A percentile compares a stretch with the other conserved stretches of the same genome.
These are phyloP conservation scores for Mentha longifolia DNA, from an alignment of 257 asterid genomes.

Conservation along the genomic window DNA sequence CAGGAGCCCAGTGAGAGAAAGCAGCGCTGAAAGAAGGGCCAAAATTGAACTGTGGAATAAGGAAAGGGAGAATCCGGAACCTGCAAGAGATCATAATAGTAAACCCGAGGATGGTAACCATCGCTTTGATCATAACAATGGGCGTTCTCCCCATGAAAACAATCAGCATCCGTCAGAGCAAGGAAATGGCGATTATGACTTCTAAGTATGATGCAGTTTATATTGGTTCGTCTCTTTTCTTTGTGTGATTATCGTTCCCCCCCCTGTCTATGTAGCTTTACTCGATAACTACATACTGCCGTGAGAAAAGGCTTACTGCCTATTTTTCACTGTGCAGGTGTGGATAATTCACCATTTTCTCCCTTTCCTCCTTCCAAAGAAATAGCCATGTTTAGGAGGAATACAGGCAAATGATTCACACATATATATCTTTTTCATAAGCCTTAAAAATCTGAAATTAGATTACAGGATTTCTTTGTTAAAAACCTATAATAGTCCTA, in stretches of 20 bases:
- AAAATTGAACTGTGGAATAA: conserved; percentile 82
- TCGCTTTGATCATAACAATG: conserved; percentile 40
- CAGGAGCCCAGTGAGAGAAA: conserved; percentile 70
- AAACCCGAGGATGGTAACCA: conserved; percentile 43
- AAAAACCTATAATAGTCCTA: conserved; percentile 20
- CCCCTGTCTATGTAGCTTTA: conserved; percentile 24
- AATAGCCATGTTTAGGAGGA: conserved; percentile 36
- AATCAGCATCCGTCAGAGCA: conserved; percentile 44
- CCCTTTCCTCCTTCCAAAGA: conserved; percentile 40
- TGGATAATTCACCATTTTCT: conserved; percentile 58
- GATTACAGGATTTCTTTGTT: conserved; percentile 24
- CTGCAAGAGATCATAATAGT: conserved; percentile 41
- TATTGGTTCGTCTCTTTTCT: conserved; percentile 39
- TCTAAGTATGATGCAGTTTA: conserved; percentile 33
- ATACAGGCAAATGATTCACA: too few relatives aligned
- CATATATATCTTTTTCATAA: too few relatives aligned
- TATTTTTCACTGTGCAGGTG: conserved; percentile 76
- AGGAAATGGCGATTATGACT: conserved; percentile 46
- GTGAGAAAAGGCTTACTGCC: conserved; percentile 71
- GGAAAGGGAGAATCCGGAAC: conserved; percentile 64
- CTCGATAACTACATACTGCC: conserved; percentile 30
- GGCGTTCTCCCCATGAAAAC: conserved; percentile 40
- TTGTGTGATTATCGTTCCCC: conserved; percentile 5
- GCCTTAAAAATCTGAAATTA: conserved; percentile 4
- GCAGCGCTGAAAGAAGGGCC: conserved; percentile 80